Evolutionary conservation across 176 grass and related monocot genomes (phyloP), one percentile per base, ranked within the genome.

Genomic region (Eleusine indica): DNA sequence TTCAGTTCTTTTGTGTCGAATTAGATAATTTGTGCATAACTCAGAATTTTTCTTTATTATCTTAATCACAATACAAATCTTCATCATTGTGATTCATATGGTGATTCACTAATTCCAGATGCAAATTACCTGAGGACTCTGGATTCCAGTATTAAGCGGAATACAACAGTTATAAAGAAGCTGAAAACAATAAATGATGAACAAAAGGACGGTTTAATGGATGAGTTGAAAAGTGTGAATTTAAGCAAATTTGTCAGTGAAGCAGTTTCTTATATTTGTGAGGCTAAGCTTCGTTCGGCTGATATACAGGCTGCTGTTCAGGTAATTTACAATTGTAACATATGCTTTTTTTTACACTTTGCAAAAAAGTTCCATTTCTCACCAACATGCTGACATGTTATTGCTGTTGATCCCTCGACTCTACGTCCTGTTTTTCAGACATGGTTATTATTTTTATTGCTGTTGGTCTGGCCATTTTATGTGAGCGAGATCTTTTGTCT

Each of bases 191-290:
- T 99, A 87, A 96, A 88, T 79, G 96, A 96, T 77, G 96, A 99
- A 44, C 96, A 92, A 69, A 91, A 89, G 83, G 96, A 96, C 56
- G 76, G 83, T 3, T 81, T 99, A 82, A 90, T 99, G 77, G 96
- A 99, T 76, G 96, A 99, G 39, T 75, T 99, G 72, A 99, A 94
- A 96, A 86, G 91, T 87, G 96, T 99, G 41, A 99, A 99, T 84
- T 87, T 99, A 70, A 99, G 93, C 81, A 99, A 99, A 88, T 99
- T 99, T 91, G 96, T 99, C 70, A 99, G 96, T 9, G 96, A 99
- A 90, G 96, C 93, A 48, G 96, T 94, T 66, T 90, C 96, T 86
- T 89, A 91, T 87, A 99, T 99, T 80, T 99, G 93, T 53, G 96
- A 99, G 80, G 96, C 96, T 82, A 99, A 96, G 85, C 96, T 99